A percentile compares a stretch with the other conserved stretches of the same genome.
phyloP scores from a whole-genome alignment of 257 asterid genomes.

The Striga asiatica region DNA sequence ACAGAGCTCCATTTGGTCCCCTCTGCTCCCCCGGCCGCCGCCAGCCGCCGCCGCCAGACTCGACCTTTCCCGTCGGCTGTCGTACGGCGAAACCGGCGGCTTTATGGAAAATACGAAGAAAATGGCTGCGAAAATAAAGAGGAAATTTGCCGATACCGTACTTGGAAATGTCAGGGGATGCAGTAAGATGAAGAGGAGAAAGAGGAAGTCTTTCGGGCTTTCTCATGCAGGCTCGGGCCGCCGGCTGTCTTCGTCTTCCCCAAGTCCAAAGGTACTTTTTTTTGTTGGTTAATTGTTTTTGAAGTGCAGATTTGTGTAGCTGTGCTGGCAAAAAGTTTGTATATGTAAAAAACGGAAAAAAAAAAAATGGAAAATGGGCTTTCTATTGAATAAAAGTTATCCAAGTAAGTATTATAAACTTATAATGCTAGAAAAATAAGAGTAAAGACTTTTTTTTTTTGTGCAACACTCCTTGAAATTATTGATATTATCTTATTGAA shows the following conservation, averaged over 20 bases:
- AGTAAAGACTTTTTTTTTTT: too few species aligned
- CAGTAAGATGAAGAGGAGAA: constrained; percentile 32
- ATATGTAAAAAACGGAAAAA: too few species aligned
- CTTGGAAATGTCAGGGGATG: constrained; percentile 26
- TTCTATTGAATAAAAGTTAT: too few species aligned
- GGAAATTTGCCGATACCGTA: constrained; percentile 35
- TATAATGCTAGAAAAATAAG: too few species aligned
- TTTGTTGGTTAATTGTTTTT: neutral
- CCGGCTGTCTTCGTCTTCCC: constrained; percentile 24
- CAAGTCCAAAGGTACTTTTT: constrained; percentile 43
- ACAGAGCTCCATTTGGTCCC: constrained; percentile 97
- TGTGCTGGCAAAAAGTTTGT: too few species aligned
- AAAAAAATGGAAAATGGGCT: too few species aligned
- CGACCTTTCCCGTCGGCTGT: constrained; percentile 28
- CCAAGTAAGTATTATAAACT: too few species aligned
- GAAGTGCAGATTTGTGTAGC: too few species aligned
- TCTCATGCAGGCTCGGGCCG: constrained; percentile 27
- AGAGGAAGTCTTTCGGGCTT: constrained; percentile 25
- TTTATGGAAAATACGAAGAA: constrained; percentile 33
- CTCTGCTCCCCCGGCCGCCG: constrained; percentile 41
- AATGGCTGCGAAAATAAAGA: constrained; percentile 36
- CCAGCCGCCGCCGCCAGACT: constrained; percentile 5
- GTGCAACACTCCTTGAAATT: too few species aligned
- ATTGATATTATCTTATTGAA: too few species aligned
- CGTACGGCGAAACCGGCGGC: constrained; percentile 22